Evolutionary conservation across 2,329 filamentous ascomycete genomes (phyloP).

Genomic region (Aspergillus brunneoviolaceus): DNA sequence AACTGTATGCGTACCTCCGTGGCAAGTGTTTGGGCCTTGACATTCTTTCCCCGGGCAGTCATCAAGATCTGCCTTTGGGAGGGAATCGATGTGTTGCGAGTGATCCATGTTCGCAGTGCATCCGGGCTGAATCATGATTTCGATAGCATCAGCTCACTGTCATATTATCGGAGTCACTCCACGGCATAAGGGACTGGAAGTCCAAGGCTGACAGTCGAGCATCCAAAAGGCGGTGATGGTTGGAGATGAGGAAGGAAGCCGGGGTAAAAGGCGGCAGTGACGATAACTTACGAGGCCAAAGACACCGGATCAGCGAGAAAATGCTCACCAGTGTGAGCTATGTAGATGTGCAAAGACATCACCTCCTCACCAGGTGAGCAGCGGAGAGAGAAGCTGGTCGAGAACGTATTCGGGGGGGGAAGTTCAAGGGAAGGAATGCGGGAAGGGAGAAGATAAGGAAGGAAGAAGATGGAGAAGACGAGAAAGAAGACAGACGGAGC

Average conservation of each 20-base stretch:
- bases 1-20: constrained; percentile 63
- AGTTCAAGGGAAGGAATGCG: constrained; percentile 17
- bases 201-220: constrained; percentile 9
- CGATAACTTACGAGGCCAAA: constrained; percentile 66
- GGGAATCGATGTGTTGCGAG: constrained; percentile 70
- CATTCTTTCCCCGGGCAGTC: constrained; percentile 78
- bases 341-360: constrained; percentile 88
- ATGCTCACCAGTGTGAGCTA: constrained; percentile 89
- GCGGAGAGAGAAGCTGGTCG: constrained; percentile 18
- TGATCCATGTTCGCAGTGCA: constrained; percentile 78
- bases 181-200: not conserved
- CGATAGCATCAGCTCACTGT: constrained; percentile 14
- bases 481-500: not conserved
- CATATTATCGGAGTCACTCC: not conserved
- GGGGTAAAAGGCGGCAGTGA: not conserved
- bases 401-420: not conserved
- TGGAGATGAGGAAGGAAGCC: not conserved
- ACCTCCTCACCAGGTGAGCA: constrained; percentile 43
- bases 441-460: constrained; percentile 23
- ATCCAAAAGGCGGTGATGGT: not conserved
- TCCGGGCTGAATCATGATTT: constrained; percentile 63
- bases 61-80: constrained; percentile 80
- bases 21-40: constrained; percentile 76
- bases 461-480: not conserved
- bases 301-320: constrained; percentile 74